Evolutionary conservation across 169 alveolate genomes (phyloP).

Genomic region (Eimeria acervulina): DNA sequence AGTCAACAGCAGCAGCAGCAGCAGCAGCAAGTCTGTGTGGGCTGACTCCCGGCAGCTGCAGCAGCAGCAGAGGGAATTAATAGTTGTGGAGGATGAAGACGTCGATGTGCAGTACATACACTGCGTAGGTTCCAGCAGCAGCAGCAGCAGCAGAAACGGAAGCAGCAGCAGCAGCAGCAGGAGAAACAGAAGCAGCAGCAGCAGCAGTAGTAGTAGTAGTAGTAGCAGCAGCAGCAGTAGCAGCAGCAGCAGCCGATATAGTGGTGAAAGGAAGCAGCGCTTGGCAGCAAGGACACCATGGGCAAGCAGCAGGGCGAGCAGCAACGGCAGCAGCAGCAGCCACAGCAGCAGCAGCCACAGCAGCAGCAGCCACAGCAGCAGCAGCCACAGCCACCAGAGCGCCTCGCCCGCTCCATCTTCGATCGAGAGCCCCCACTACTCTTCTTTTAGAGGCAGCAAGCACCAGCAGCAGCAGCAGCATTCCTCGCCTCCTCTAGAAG

Average conservation of each 20-base stretch:
- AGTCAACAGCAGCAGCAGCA: slow-evolving; percentile 13
- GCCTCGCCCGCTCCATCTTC: not conserved
- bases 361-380: slow-evolving; percentile 27
- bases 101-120: slow-evolving; percentile 23
- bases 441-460: not conserved
- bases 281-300: not conserved
- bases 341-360: slow-evolving; percentile 26
- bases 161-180: too few relatives aligned
- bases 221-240: too few relatives aligned
- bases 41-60: slow-evolving; percentile 18
- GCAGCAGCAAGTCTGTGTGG: not conserved
- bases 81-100: not conserved
- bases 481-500: not conserved
- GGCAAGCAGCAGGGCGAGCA: too few relatives aligned
- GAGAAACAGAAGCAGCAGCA: too few relatives aligned
- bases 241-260: too few relatives aligned
- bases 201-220: slow-evolving; percentile 57
- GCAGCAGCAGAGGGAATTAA: slow-evolving; percentile 33
- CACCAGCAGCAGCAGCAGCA: slow-evolving; percentile 24
- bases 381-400: not conserved
- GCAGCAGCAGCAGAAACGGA: too few relatives aligned
- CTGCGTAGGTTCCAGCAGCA: not conserved
- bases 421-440: not conserved
- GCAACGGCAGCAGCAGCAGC: too few relatives aligned
- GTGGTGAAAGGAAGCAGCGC: not conserved